Conservation (phyloP, 2,329 filamentous ascomycete species). For the Talaromyces sp. region DNA sequence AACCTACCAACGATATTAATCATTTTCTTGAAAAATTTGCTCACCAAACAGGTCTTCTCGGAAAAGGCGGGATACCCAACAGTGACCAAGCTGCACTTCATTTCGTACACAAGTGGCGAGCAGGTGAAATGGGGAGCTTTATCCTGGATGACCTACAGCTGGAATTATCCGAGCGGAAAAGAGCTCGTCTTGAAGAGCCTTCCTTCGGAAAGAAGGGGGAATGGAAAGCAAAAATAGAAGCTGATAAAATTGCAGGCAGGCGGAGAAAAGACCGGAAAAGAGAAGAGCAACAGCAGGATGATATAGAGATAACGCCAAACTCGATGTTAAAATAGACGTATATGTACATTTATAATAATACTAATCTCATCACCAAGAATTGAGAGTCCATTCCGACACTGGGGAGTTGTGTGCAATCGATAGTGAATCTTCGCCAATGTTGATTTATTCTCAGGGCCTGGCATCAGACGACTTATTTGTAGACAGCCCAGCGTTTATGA, state of each 20-base stretch:
- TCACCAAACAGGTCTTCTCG: slow-evolving; percentile 66
- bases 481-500: slow-evolving; percentile 25
- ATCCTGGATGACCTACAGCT: slow-evolving; percentile 69
- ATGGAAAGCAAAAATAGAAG: neutral
- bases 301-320: neutral
- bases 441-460: neutral
- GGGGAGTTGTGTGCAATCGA: neutral
- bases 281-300: neutral
- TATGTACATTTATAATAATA: neutral
- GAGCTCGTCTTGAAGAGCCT: slow-evolving; percentile 4
- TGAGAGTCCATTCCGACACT: neutral
- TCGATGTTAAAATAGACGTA: neutral
- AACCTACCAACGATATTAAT: slow-evolving; percentile 78
- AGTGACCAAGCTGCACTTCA: slow-evolving; percentile 69
- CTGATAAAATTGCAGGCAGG: neutral
- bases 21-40: slow-evolving; percentile 67
- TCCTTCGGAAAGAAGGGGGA: neutral
- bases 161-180: slow-evolving; percentile 47
- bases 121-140: slow-evolving; percentile 69
- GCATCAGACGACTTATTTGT: neutral
- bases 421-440: neutral
- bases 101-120: slow-evolving; percentile 76
- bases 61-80: slow-evolving; percentile 65
- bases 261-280: neutral
- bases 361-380: neutral